phyloP scores from a whole-genome alignment of 371 early-diverging fungal species.

The Mucor saturninus region DNA sequence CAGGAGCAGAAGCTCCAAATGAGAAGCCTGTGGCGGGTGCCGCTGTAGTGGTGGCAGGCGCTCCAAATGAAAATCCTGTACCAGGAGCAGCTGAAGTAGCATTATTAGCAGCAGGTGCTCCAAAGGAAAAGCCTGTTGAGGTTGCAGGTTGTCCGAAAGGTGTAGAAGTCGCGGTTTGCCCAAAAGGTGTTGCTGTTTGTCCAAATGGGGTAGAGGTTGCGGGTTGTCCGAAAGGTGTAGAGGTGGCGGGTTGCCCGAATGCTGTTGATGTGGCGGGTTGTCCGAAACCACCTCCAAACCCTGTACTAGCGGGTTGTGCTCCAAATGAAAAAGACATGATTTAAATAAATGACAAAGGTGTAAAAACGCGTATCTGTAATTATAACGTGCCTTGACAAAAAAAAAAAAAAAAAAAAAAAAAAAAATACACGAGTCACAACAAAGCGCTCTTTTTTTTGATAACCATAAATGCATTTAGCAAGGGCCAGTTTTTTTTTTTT shows the following conservation, averaged over 20 bases:
- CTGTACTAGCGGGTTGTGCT: constrained; percentile 30
- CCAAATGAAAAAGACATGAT: constrained; percentile 32
- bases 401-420: constrained; percentile 10
- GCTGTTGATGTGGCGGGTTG: constrained; percentile 11
- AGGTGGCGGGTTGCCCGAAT: constrained; percentile 10
- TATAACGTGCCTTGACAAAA: neutral
- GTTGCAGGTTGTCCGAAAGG: constrained; percentile 5
- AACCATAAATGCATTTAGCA: neutral
- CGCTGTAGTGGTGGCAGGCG: constrained; percentile 9
- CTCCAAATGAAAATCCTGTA: constrained; percentile 6
- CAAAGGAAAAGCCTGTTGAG: neutral
- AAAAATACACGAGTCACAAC: constrained; percentile 5
- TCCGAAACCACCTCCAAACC: constrained; percentile 26
- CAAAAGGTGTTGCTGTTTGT: constrained; percentile 12
- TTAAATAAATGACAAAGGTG: neutral
- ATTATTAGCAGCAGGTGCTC: neutral
- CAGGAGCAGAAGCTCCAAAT: constrained; percentile 11
- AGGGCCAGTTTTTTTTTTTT: constrained; percentile 12
- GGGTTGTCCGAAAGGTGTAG: constrained; percentile 2
- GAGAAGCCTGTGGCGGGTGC: constrained; percentile 3
- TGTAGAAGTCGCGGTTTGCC: constrained; percentile 14
- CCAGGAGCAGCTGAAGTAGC: constrained; percentile 8
- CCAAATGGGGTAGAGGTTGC: neutral
- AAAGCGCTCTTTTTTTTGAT: neutral
- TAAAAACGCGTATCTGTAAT: constrained; percentile 11